These are phyloP conservation scores for Colletotrichum neosansevieriae DNA, from an alignment of 2,329 filamentous ascomycete species.

Conservation along the genomic window DNA sequence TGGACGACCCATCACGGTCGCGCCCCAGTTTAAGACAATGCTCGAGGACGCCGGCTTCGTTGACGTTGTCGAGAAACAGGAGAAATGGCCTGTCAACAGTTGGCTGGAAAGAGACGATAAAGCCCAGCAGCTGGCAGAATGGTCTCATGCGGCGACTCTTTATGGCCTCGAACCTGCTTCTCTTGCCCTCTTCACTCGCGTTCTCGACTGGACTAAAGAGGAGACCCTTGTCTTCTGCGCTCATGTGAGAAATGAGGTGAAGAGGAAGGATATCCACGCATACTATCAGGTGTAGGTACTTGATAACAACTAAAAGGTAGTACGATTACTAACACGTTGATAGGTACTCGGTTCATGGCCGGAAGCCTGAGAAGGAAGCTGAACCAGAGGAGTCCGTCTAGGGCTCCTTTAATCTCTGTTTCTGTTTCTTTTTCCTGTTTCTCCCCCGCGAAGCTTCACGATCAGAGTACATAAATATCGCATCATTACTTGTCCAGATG, in stretches of 20 bases:
- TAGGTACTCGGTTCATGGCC: no score
- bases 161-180: constrained; percentile 49
- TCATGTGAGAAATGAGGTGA: constrained; percentile 49
- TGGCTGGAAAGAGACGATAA: constrained; percentile 63
- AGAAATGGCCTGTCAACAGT: constrained; percentile 61
- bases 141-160: constrained; percentile 46
- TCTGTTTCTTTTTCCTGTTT: no score
- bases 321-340: no score
- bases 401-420: background rate
- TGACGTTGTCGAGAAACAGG: constrained; percentile 58
- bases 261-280: constrained; percentile 50
- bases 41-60: constrained; percentile 59
- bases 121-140: constrained; percentile 61
- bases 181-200: constrained; percentile 50
- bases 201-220: constrained; percentile 48
- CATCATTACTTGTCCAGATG: no score
- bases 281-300: constrained; percentile 54
- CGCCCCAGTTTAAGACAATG: constrained; percentile 50
- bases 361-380: no score
- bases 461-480: no score
- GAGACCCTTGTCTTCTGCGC: constrained; percentile 51
- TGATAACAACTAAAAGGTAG: no score
- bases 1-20: background rate
- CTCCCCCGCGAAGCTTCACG: no score
- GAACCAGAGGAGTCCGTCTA: background rate